These are phyloP conservation scores for Fusarium verrucosum DNA, from an alignment of 2,329 filamentous ascomycete genomes.

Conservation along the genomic window DNA sequence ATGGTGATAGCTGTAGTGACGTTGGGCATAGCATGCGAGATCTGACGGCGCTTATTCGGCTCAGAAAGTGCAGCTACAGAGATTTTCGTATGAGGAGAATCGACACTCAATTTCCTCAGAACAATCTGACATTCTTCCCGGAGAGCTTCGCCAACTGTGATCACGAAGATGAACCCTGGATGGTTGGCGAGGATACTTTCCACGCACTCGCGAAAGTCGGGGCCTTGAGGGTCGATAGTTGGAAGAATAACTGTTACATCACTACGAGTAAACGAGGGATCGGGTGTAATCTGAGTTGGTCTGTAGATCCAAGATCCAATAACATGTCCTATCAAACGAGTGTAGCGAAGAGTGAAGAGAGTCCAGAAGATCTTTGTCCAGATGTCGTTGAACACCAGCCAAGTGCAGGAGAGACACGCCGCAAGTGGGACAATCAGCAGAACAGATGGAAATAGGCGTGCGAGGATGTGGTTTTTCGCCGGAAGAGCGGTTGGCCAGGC, in stretches of 20 bases:
- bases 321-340: constrained; percentile 56
- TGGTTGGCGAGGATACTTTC: constrained; percentile 51
- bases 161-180: constrained; percentile 54
- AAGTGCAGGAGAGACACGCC: constrained; percentile 2
- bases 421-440: background rate
- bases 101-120: background rate
- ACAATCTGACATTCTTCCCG: constrained; percentile 22
- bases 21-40: constrained; percentile 51
- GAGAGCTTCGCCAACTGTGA: constrained; percentile 54
- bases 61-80: constrained; percentile 45
- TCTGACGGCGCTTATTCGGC: constrained; percentile 61
- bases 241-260: constrained; percentile 64
- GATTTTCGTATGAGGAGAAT: constrained; percentile 37
- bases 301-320: constrained; percentile 54
- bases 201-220: constrained; percentile 55
- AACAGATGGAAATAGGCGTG: constrained; percentile 7
- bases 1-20: constrained; percentile 56
- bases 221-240: constrained; percentile 56
- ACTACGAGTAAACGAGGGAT: constrained; percentile 46
- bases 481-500: background rate
- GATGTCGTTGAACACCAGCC: constrained; percentile 22
- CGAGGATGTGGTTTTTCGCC: background rate
- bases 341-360: constrained; percentile 54
- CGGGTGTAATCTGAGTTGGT: constrained; percentile 41
- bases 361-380: constrained; percentile 37